Evolutionary conservation across 495 filamentous ascomycete genomes (phyloP).

Genomic region (Penicillium crystallinum): DNA sequence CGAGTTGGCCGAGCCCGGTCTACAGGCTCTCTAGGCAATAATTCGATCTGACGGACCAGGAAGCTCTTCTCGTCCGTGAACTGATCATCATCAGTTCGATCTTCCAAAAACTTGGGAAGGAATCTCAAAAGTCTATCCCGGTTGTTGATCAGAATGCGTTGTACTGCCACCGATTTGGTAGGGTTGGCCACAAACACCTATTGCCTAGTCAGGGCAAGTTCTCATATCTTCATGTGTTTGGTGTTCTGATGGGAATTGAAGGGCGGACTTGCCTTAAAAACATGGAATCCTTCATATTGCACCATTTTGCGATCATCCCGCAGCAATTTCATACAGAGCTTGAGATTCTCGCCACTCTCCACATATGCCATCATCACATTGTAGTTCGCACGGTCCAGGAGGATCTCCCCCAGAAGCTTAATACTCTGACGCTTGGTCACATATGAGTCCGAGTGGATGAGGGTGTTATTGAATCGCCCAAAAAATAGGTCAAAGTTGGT

Average conservation of each 20-base stretch:
- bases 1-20: slow-evolving; percentile 37
- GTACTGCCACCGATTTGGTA: slow-evolving; percentile 89
- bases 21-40: slow-evolving; percentile 64
- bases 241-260: background rate
- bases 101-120: slow-evolving; percentile 84
- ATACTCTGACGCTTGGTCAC: slow-evolving; percentile 98
- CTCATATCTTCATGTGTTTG: background rate
- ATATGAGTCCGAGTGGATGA: slow-evolving; percentile 89
- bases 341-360: slow-evolving; percentile 88
- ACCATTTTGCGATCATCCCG: slow-evolving; percentile 97
- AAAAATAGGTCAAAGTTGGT: slow-evolving; percentile 93
- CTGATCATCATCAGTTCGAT: slow-evolving; percentile 95
- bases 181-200: slow-evolving; percentile 96
- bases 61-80: slow-evolving; percentile 98
- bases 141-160: slow-evolving; percentile 94
- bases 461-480: slow-evolving; percentile 75
- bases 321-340: slow-evolving; percentile 95
- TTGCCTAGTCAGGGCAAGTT: slow-evolving; percentile 16
- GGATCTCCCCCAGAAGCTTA: slow-evolving; percentile 90
- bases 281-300: slow-evolving; percentile 98
- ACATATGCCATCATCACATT: slow-evolving; percentile 97
- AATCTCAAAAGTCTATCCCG: slow-evolving; percentile 84
- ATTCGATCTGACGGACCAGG: slow-evolving; percentile 87
- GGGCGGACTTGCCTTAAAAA: slow-evolving; percentile 71
- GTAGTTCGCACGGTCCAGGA: slow-evolving; percentile 94